Evolutionary conservation across 495 filamentous ascomycete genomes (phyloP).

Genomic region (Rhypophila decipiens): DNA sequence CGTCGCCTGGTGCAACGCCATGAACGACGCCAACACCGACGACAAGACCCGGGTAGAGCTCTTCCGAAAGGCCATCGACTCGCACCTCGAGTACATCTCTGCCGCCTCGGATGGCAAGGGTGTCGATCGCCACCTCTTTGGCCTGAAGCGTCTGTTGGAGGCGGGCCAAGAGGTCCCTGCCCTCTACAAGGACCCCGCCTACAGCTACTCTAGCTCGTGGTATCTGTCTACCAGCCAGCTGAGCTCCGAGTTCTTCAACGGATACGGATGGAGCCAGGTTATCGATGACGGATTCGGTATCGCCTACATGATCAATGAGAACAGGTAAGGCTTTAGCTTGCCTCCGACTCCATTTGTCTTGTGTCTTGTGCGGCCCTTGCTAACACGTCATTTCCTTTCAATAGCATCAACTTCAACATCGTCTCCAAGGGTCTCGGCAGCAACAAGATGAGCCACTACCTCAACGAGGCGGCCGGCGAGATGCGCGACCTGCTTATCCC

Average conservation of each 20-base stretch:
- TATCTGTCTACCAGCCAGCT: slow-evolving; percentile 84
- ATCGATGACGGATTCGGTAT: slow-evolving; percentile 95
- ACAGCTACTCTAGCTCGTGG: slow-evolving; percentile 79
- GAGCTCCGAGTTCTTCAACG: slow-evolving; percentile 95
- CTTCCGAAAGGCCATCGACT: slow-evolving; percentile 73
- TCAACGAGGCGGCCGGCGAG: slow-evolving; percentile 89
- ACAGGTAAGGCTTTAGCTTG: slow-evolving; percentile 44
- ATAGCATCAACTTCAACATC: slow-evolving; percentile 94
- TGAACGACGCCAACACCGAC: slow-evolving; percentile 58
- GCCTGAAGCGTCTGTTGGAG: slow-evolving; percentile 82
- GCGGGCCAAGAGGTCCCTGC: slow-evolving; percentile 76
- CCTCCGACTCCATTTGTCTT: slow-evolving; percentile 3
- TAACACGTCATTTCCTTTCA: slow-evolving; percentile 12
- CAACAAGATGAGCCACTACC: slow-evolving; percentile 88
- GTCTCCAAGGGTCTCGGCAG: slow-evolving; percentile 87
- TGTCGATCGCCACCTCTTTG: slow-evolving; percentile 94
- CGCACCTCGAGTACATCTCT: slow-evolving; percentile 83
- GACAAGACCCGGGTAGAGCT: slow-evolving; percentile 60
- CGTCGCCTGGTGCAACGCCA: slow-evolving; percentile 83
- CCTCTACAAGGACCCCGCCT: slow-evolving; percentile 83
- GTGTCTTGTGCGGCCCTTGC: not conserved
- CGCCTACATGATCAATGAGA: slow-evolving; percentile 99
- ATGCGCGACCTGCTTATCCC: slow-evolving; percentile 83
- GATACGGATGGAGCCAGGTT: slow-evolving; percentile 99
- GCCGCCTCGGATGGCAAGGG: slow-evolving; percentile 87